Base-by-base conservation (phyloP, 2,329 filamentous ascomycete species). In the Neonectria magnoliae region DNA sequence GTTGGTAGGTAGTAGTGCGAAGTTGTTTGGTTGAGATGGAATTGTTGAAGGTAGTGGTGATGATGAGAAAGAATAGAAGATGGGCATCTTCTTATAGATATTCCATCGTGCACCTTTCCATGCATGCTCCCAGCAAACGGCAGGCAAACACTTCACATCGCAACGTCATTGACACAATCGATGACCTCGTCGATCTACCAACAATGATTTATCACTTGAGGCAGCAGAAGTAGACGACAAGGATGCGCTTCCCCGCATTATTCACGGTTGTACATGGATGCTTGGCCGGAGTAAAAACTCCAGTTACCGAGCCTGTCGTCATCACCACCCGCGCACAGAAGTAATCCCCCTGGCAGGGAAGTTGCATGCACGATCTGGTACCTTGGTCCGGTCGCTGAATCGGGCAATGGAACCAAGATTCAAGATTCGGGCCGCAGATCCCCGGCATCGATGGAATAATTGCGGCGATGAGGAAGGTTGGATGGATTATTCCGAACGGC, bases 151-250 rank as follows among this genome's bases (percentile, higher is more conserved):
- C 41, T n/a, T 18, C 20, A 45, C 57, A 60, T 33, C 11, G 22
- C 31, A 20, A 63, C 42, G 64, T 60, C 57, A 57, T 71, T 71
- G 66, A 74, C 61, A 69, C 70, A 69, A 73, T 67, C 50, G 50
- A 71, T 65, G 22, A 55, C 61, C 42, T 27, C 51, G 16, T 27
- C 13, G 16, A 50, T 54, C 38, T 55, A 16, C 27, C 45, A 29
- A 60, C 14, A 56, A 51, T 41, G n/a, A n/a, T 25, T 33, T 20
- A 18, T 51, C 48, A 22, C 27, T 33, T 51, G 10, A 51, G 29
- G 4, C n/a, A 11, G 3, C 5, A 13, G n/a, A 33, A 20, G 8
- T 42, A 42, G 10, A 33, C 22, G 31, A 18, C 48, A 51, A 31
- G 29, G 29, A 22, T 33, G 14, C 4, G 10, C 8, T 42, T 31